These are phyloP conservation scores for Atalantia buxifolia DNA, from an alignment of 345 rosid genomes.

Conservation along the genomic window DNA sequence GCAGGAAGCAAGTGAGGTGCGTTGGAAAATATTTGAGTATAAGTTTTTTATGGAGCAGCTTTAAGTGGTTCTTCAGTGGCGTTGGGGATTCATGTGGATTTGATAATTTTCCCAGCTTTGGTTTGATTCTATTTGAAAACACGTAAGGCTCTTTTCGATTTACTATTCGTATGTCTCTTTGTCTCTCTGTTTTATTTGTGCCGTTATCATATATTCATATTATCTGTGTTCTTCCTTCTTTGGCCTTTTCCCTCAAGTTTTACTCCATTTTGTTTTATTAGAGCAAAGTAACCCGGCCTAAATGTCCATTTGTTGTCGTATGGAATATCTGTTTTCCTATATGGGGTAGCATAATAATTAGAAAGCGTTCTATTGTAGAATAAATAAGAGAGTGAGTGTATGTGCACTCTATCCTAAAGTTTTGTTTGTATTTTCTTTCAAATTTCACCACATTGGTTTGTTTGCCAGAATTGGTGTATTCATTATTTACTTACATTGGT, in stretches of 20 bases:
- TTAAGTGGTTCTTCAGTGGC: slow-evolving; percentile 98
- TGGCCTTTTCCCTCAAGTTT: background rate
- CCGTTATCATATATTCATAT: background rate
- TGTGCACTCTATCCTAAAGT: background rate
- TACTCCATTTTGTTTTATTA: background rate
- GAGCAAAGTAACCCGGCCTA: no score
- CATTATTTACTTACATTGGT: background rate
- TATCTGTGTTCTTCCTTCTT: background rate
- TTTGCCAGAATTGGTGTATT: background rate
- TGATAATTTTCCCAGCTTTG: slow-evolving; percentile 89
- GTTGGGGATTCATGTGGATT: slow-evolving; percentile 90
- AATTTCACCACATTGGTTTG: background rate
- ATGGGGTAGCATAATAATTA: background rate
- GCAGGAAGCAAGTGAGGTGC: slow-evolving; percentile 81
- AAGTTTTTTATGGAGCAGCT: slow-evolving; percentile 87
- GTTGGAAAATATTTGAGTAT: slow-evolving; percentile 88
- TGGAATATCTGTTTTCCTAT: background rate
- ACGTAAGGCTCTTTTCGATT: slow-evolving; percentile 46
- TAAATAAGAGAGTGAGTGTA: background rate
- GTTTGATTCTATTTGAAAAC: slow-evolving; percentile 70
- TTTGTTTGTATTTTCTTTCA: background rate
- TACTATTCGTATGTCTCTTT: slow-evolving; percentile 8
- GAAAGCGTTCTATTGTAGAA: background rate
- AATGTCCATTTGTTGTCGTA: background rate
- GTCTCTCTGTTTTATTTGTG: background rate